These are phyloP conservation scores for Limonium bicolor DNA, from an alignment of 148 eudicot species.

Conservation along the genomic window DNA sequence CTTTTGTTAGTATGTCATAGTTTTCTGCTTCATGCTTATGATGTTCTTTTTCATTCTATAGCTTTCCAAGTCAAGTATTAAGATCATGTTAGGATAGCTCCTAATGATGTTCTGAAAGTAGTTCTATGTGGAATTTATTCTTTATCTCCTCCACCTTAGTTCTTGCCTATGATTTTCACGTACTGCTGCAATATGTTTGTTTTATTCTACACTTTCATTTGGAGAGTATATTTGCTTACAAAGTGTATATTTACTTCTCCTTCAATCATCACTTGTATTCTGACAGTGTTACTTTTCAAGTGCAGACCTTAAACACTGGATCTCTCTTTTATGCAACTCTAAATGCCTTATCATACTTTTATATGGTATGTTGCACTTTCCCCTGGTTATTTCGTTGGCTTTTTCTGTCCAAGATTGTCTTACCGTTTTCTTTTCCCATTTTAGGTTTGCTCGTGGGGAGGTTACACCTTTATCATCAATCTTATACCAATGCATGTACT, in stretches of 20 bases:
- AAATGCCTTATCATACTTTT: constrained; percentile 77
- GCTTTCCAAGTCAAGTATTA: too few relatives aligned
- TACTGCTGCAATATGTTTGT: not conserved
- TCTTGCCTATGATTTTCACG: too few relatives aligned
- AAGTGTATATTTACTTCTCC: not conserved
- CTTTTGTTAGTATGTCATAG: too few relatives aligned
- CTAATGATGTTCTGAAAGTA: too few relatives aligned
- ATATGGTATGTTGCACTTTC: constrained; percentile 44
- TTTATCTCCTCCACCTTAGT: too few relatives aligned
- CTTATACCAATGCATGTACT: constrained; percentile 97
- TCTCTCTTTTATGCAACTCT: constrained; percentile 88
- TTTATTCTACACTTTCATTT: constrained; percentile 1
- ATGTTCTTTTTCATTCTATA: too few relatives aligned
- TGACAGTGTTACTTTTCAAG: constrained; percentile 5
- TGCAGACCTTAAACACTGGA: constrained; percentile 95
- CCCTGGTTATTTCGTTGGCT: constrained; percentile 4
- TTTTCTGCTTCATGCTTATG: too few relatives aligned
- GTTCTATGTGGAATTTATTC: too few relatives aligned
- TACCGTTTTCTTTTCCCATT: constrained; percentile 2
- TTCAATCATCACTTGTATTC: constrained; percentile 4
- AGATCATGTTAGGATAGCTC: too few relatives aligned
- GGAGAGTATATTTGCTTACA: too few relatives aligned
- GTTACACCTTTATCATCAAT: constrained; percentile 91
- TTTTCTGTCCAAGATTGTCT: not conserved
- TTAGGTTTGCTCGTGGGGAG: constrained; percentile 99